A percentile compares a stretch with the other conserved stretches of the same genome.
These are phyloP conservation scores for Hymenoscyphus fructigenus DNA, from an alignment of 2,329 filamentous ascomycete species.

Conservation along the genomic window DNA sequence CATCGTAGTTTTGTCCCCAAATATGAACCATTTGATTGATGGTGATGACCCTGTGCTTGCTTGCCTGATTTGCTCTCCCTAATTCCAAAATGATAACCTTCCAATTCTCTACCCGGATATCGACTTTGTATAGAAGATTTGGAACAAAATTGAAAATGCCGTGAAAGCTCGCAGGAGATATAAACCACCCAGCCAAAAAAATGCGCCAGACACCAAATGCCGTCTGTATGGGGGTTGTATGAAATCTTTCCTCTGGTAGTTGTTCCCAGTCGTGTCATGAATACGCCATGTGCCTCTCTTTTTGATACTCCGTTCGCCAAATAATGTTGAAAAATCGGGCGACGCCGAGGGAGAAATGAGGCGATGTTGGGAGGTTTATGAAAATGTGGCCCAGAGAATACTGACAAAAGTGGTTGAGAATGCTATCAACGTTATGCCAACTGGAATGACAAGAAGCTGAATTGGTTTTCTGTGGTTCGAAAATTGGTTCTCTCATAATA, in stretches of 20 bases:
- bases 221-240: constrained; percentile 5
- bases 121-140: constrained; percentile 8
- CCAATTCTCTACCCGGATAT: neutral
- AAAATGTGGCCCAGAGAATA: constrained; percentile 7
- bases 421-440: constrained; percentile 28
- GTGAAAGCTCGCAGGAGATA: constrained; percentile 12
- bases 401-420: constrained; percentile 17
- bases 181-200: constrained; percentile 6
- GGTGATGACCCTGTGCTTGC: neutral
- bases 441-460: constrained; percentile 12
- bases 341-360: constrained; percentile 27
- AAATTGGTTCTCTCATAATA: constrained; percentile 34
- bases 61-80: neutral
- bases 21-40: neutral
- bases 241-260: constrained; percentile 10
- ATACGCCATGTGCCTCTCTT: constrained; percentile 35
- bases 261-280: constrained; percentile 15
- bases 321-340: constrained; percentile 27
- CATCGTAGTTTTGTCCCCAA: neutral
- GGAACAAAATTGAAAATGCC: constrained; percentile 10
- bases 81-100: neutral
- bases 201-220: constrained; percentile 20
- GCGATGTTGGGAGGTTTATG: constrained; percentile 17
- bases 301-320: constrained; percentile 39
- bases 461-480: constrained; percentile 5